These are phyloP conservation scores for Tylopilus sp. DNA, from an alignment of 1,284 basidiomycete species.

Conservation along the genomic window DNA sequence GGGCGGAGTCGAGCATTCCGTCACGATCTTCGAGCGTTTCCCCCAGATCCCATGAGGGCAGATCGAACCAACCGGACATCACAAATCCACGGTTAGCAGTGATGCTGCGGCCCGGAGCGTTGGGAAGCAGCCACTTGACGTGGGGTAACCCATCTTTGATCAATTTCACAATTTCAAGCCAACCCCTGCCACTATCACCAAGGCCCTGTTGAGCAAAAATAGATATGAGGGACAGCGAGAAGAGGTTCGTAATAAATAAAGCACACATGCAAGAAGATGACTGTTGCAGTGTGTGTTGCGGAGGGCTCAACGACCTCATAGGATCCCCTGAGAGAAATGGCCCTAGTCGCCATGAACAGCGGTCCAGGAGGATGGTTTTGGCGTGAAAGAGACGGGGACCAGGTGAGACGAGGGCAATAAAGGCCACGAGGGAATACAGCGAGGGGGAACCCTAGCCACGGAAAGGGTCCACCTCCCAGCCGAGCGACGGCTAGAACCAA, in stretches of 20 bases:
- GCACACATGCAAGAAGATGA: conserved; percentile 84
- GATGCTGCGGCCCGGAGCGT: conserved; percentile 45
- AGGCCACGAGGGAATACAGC: conserved; percentile 4
- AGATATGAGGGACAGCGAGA: conserved; percentile 1
- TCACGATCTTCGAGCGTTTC: conserved; percentile 55
- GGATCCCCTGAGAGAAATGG: conserved; percentile 30
- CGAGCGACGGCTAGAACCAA: neutral
- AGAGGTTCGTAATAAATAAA: conserved; percentile 8
- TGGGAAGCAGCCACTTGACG: conserved; percentile 73
- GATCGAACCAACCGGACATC: conserved; percentile 84
- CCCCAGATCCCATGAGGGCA: conserved; percentile 60
- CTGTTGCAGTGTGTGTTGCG: conserved; percentile 75
- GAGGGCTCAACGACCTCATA: conserved; percentile 52
- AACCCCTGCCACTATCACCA: conserved; percentile 72
- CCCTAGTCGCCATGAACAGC: conserved; percentile 24
- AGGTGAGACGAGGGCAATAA: neutral
- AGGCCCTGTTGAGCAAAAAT: conserved; percentile 49
- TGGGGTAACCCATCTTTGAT: conserved; percentile 58
- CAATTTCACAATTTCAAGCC: conserved; percentile 74
- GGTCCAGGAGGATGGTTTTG: conserved; percentile 20
- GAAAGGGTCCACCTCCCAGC: neutral
- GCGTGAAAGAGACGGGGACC: neutral
- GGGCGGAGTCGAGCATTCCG: conserved; percentile 65
- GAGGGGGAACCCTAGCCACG: conserved; percentile 2
- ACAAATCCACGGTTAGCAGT: conserved; percentile 58